Percentiles rank a stretch among this genome's conserved stretches.
Evolutionary conservation across 306 rosid genomes (phyloP).

Genomic region (Psophocarpus tetragonolobus): DNA sequence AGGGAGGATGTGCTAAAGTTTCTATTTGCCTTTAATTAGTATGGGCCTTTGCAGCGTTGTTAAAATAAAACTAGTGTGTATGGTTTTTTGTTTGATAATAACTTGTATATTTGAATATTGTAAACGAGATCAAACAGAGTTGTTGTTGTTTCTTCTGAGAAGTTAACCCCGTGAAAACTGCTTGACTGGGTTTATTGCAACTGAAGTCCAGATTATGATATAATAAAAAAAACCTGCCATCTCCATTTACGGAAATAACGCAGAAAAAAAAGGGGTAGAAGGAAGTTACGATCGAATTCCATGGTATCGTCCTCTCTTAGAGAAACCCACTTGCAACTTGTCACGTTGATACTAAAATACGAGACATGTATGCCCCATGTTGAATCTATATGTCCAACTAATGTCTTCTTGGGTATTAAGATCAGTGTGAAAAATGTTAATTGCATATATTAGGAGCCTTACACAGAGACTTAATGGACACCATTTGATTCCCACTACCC

Average conservation of each 20-base stretch:
- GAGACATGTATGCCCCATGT: conserved; percentile 23
- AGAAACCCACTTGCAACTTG: no score
- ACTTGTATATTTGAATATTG: neutral
- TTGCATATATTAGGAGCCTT: conserved; percentile 17
- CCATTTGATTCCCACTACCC: conserved; percentile 56
- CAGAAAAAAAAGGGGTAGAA: neutral
- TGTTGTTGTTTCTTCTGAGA: neutral
- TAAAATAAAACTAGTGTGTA: neutral
- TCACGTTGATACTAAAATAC: neutral
- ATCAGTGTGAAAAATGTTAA: neutral
- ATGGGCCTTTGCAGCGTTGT: neutral
- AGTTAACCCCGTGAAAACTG: no score
- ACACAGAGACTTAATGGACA: conserved; percentile 26
- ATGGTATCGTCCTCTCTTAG: neutral
- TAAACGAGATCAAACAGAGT: neutral
- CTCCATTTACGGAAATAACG: neutral
- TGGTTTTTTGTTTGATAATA: neutral
- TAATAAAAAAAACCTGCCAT: neutral
- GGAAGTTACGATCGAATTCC: neutral
- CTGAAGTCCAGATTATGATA: neutral
- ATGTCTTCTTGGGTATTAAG: neutral
- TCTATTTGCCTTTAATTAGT: neutral
- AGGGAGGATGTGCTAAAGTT: neutral
- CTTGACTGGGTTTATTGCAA: neutral
- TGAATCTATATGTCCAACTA: conserved; percentile 20